A percentile compares a stretch with the other conserved stretches of the same genome.
phyloP scores from a whole-genome alignment of 2,329 filamentous ascomycete species.

The Venturia nashicola region DNA sequence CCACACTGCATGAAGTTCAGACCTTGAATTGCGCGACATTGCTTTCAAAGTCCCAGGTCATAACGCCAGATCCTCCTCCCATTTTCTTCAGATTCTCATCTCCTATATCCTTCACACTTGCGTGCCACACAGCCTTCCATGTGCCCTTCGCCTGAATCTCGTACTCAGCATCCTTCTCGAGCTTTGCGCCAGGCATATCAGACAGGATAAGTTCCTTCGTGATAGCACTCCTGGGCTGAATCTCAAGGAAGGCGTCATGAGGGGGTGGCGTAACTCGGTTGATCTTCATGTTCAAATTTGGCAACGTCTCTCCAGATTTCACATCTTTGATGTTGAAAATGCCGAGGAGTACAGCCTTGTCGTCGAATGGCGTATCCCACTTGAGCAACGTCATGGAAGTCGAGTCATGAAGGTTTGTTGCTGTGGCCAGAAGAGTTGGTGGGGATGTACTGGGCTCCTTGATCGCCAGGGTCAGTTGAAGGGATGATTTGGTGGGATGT shows the following conservation, averaged over 20 bases:
- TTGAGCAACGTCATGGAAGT: slow-evolving; percentile 24
- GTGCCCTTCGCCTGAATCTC: slow-evolving; percentile 22
- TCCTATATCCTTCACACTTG: slow-evolving; percentile 1
- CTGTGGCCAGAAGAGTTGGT: slow-evolving; percentile 22
- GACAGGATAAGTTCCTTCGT: slow-evolving; percentile 23
- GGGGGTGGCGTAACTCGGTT: slow-evolving; percentile 26
- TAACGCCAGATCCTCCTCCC: slow-evolving; percentile 8
- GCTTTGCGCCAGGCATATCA: slow-evolving; percentile 25
- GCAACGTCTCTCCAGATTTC: slow-evolving; percentile 18
- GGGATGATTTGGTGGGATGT: background rate
- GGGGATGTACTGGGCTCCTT: slow-evolving; percentile 19
- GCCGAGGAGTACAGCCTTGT: slow-evolving; percentile 24
- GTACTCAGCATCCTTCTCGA: slow-evolving; percentile 23
- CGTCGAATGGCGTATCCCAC: slow-evolving; percentile 30
- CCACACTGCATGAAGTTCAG: background rate
- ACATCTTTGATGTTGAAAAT: slow-evolving; percentile 23
- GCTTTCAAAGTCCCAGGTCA: slow-evolving; percentile 5
- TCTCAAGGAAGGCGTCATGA: slow-evolving; percentile 22
- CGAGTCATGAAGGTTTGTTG: slow-evolving; percentile 23
- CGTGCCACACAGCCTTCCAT: slow-evolving; percentile 23
- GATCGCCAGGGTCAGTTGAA: background rate
- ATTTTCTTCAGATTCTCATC: slow-evolving; percentile 8
- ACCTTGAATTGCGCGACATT: background rate
- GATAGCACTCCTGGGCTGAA: slow-evolving; percentile 22
- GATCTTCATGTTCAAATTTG: slow-evolving; percentile 21